Percentiles rank a stretch among this genome's conserved stretches.
Conservation (phyloP, 202 grass and related monocot species). For the Hordeum pubiflorum region DNA sequence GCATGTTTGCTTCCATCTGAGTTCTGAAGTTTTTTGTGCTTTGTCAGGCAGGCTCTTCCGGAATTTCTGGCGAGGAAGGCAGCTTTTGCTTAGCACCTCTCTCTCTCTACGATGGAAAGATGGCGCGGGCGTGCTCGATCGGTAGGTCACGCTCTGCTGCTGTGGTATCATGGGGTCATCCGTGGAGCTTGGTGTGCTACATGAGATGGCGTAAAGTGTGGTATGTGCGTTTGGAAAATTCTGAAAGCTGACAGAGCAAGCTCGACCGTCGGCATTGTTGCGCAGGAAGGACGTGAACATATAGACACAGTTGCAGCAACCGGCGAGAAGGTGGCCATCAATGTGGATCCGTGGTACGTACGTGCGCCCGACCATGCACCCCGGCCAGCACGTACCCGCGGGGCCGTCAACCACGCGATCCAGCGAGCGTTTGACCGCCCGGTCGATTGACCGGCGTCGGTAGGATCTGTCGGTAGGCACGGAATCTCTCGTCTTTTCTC, state of each 20-base stretch:
- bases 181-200: background rate
- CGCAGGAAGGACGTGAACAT: background rate
- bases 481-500: background rate
- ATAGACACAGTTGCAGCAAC: background rate
- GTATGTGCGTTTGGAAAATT: too few species aligned
- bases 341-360: background rate
- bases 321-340: background rate
- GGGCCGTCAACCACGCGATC: background rate
- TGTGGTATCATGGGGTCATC: background rate
- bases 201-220: background rate
- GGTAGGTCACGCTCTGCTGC: too few species aligned
- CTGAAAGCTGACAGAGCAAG: too few species aligned
- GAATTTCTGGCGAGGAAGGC: background rate
- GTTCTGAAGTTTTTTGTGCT: background rate
- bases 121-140: background rate
- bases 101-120: background rate
- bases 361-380: background rate
- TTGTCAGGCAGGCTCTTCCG: background rate
- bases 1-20: background rate
- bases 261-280: background rate
- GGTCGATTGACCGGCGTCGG: background rate
- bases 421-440: background rate
- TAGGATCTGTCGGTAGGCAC: conserved; percentile 31
- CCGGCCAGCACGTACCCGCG: background rate
- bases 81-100: background rate